Percentiles rank a stretch among this genome's conserved stretches.
phyloP scores from a whole-genome alignment of 176 grass and related monocot species.

The Musa acuminata region DNA sequence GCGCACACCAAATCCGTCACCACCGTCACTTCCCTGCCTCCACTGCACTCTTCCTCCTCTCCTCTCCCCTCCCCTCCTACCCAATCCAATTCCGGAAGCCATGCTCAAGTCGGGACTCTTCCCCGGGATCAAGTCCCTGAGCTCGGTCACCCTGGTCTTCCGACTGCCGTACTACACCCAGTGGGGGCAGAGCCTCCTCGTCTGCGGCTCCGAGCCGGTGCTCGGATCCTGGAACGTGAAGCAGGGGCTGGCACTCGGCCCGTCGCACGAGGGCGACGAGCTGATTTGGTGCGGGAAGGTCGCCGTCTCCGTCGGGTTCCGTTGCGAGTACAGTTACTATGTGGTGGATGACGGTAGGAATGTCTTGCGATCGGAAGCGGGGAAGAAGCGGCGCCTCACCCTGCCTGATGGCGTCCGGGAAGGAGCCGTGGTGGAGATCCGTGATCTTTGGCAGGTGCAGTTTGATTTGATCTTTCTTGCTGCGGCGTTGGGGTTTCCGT shows the following conservation, averaged over 20 bases:
- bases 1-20: too few species aligned
- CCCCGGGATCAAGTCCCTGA: constrained; percentile 38
- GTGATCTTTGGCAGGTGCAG: constrained; percentile 83
- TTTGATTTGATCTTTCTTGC: background rate
- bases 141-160: constrained; percentile 50
- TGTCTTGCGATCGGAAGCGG: constrained; percentile 68
- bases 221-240: constrained; percentile 87
- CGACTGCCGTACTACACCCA: constrained; percentile 80
- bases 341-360: constrained; percentile 70
- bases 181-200: constrained; percentile 71
- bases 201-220: constrained; percentile 52
- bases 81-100: background rate
- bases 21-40: too few species aligned
- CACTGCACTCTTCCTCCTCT: constrained; percentile 33
- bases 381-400: constrained; percentile 56
- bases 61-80: background rate
- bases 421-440: constrained; percentile 63
- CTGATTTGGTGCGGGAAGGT: constrained; percentile 61
- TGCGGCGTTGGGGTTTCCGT: too few species aligned
- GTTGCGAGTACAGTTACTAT: constrained; percentile 66
- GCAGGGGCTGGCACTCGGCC: constrained; percentile 55
- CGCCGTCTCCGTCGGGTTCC: constrained; percentile 36
- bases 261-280: constrained; percentile 51
- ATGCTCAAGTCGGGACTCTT: constrained; percentile 30
- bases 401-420: constrained; percentile 54